phyloP scores from a whole-genome alignment of 2,329 filamentous ascomycete species.

The Diaporthe sp. region DNA sequence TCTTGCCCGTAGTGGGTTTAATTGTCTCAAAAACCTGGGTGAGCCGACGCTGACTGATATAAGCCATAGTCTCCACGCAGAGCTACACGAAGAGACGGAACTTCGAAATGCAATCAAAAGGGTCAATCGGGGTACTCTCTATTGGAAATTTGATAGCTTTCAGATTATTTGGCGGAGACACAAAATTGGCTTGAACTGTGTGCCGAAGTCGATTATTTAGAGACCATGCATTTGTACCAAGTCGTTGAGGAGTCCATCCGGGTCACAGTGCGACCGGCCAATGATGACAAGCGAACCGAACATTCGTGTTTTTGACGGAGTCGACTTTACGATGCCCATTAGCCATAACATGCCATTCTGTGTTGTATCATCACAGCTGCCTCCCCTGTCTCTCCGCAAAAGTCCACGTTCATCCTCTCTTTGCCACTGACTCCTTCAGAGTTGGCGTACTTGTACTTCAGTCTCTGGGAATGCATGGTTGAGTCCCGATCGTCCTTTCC shows the following conservation, averaged over 20 bases:
- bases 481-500: conserved; percentile 44
- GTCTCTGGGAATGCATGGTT: conserved; percentile 42
- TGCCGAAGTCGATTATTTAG: neutral
- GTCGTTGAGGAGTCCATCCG: too few species aligned
- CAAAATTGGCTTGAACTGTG: neutral
- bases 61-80: neutral
- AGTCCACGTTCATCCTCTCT: conserved; percentile 43
- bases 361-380: neutral
- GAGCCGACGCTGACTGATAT: neutral
- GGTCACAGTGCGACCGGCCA: neutral
- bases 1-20: neutral
- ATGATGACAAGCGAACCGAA: neutral
- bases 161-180: neutral
- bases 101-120: neutral
- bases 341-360: neutral
- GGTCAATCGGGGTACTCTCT: neutral
- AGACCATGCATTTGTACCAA: neutral
- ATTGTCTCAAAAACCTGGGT: neutral
- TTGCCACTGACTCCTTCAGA: conserved; percentile 43
- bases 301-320: neutral
- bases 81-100: neutral
- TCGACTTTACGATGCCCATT: too few species aligned
- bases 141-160: too few species aligned
- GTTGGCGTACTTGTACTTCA: conserved; percentile 45
- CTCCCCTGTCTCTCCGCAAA: conserved; percentile 9